Percentiles rank a stretch among this genome's conserved stretches.
Evolutionary conservation across 2,329 filamentous ascomycete species (phyloP).

Genomic region (Penicillium sp.): DNA sequence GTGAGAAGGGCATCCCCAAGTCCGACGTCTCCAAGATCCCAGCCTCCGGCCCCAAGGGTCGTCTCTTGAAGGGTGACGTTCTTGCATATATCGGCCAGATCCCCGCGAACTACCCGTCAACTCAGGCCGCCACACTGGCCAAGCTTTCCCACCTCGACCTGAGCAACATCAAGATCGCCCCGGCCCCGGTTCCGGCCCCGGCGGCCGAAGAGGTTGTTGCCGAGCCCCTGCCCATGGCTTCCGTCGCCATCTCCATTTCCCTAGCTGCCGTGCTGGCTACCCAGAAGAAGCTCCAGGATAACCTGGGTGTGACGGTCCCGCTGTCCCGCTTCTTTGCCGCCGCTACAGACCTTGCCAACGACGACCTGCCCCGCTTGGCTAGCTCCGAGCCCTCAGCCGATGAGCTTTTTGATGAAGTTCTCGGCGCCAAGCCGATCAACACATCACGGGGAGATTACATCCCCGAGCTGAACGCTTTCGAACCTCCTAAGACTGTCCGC

Average conservation of each 20-base stretch:
- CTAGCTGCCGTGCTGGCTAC: constrained; percentile 74
- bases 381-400: constrained; percentile 66
- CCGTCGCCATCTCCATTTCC: constrained; percentile 71
- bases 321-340: constrained; percentile 83
- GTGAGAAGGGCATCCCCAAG: constrained; percentile 72
- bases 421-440: constrained; percentile 56
- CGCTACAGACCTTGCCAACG: constrained; percentile 83
- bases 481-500: constrained; percentile 27
- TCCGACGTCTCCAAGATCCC: constrained; percentile 77
- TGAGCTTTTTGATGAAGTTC: constrained; percentile 84
- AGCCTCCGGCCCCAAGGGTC: constrained; percentile 80
- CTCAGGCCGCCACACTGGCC: constrained; percentile 68
- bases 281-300: constrained; percentile 75
- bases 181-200: constrained; percentile 35
- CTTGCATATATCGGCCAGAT: constrained; percentile 84
- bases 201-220: constrained; percentile 35
- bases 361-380: constrained; percentile 70
- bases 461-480: constrained; percentile 65
- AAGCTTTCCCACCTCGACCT: constrained; percentile 84
- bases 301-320: constrained; percentile 75
- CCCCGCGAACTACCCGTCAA: constrained; percentile 66
- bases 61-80: constrained; percentile 92
- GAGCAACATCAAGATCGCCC: constrained; percentile 85
- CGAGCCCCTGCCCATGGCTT: constrained; percentile 30
- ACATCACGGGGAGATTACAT: constrained; percentile 62